phyloP scores from a whole-genome alignment of 345 rosid species.

The Sonneratia alba region DNA sequence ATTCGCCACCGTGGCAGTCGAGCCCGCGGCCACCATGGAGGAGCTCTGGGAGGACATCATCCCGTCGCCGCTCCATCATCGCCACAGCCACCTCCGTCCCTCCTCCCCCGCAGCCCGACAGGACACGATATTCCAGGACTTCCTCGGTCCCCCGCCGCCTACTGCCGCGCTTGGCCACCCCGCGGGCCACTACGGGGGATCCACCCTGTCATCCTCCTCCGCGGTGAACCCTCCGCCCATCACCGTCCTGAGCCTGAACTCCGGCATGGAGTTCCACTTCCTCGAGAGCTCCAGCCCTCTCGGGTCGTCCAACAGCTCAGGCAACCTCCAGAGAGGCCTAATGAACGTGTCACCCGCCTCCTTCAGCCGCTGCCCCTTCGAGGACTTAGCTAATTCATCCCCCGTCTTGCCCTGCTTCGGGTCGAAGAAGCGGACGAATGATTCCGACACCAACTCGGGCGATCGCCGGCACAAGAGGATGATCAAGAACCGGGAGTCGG shows the following conservation, averaged over 20 bases:
- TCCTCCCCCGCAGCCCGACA: not conserved
- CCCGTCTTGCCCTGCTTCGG: constrained; percentile 22
- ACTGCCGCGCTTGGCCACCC: not conserved
- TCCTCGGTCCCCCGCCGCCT: constrained; percentile 31
- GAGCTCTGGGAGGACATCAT: constrained; percentile 76
- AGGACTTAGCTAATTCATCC: constrained; percentile 1
- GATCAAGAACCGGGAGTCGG: constrained; percentile 86
- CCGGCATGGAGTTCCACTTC: constrained; percentile 44
- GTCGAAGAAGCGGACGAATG: constrained; percentile 34
- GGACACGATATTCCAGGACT: constrained; percentile 43
- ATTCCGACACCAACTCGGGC: constrained; percentile 27
- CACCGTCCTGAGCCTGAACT: constrained; percentile 51
- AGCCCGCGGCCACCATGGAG: constrained; percentile 41
- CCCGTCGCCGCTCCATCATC: constrained; percentile 37
- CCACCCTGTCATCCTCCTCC: constrained; percentile 1
- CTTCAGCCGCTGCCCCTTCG: constrained; percentile 8
- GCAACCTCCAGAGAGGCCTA: constrained; percentile 16
- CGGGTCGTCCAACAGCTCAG: constrained; percentile 18
- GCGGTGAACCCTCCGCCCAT: constrained; percentile 22
- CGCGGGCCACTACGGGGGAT: not conserved
- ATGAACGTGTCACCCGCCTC: not conserved
- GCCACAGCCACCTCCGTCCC: constrained; percentile 8
- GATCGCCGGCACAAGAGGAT: constrained; percentile 52
- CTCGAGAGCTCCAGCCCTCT: constrained; percentile 32
- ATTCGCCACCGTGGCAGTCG: not conserved